Evolutionary conservation across 2,329 filamentous ascomycete genomes (phyloP), one percentile per base, ranked within the genome.

Genomic region (Verticillium albo-atrum): DNA sequence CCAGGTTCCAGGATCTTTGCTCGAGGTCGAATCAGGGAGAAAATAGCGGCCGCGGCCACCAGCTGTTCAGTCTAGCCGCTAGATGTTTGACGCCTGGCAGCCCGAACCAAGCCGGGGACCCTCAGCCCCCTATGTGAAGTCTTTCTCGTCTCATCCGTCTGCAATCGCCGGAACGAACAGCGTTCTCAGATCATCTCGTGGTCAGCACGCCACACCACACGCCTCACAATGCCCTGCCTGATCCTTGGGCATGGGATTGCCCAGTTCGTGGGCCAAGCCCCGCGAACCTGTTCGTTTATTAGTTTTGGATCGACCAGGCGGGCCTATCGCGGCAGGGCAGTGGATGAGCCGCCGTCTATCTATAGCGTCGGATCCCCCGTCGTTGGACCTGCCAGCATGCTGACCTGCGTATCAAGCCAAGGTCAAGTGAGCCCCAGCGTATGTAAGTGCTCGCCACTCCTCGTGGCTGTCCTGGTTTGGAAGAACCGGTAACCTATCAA

Each of bases 341-440:
- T 47, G 20, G n/a, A 23, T 47, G 42, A 3, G 42, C n/a, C 42
- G 20, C 10, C n/a, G 23, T 47, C 42, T 47, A 47, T 47, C 42
- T 23, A 47, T 23, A 47, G 20, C 42, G n/a, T 23, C 7, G 42
- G 20, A 23, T 7, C n/a, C 14, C 34, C 34, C 34, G 34, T 15
- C 34, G 34, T 15, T 37, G 34, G 47, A 15, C 53, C 26, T 27
- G 53, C 53, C n/a, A 55, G 7, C 47, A 51, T 51, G 47, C 25
- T 27, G 34, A n/a, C 34, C 17, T 37, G 34, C 34, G 34, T 37
- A 37, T 37, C 34, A n/a, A 20, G n/a, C n/a, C 26, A 28, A 17
- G 56, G 60, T 67, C 65, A 64, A 72, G 69, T 71, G 68, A 72
- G 70, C 67, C 61, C 62, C 60, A 63, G 61, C 66, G 59, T 65